A percentile compares a stretch with the other conserved stretches of the same genome.
Conservation (phyloP, 2,329 filamentous ascomycete genomes). For the Colletotrichum theobromicola region DNA sequence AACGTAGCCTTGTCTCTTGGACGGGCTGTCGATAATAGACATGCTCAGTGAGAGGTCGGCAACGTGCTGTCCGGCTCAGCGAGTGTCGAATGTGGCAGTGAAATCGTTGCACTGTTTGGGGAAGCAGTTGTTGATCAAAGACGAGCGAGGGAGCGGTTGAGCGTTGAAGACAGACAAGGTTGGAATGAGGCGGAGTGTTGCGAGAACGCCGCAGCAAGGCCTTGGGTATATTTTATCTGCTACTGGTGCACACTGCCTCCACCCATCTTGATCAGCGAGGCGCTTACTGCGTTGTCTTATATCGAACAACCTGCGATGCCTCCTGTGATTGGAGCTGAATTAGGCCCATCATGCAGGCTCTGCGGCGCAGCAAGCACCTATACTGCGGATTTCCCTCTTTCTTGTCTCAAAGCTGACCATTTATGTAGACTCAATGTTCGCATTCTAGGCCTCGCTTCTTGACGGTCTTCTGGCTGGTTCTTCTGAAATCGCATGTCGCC, state of each 20-base stretch:
- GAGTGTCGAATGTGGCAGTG: not conserved
- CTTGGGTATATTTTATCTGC: not conserved
- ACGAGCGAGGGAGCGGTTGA: not conserved
- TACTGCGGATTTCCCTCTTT: not conserved
- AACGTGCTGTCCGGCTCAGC: not conserved
- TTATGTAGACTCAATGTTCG: not conserved
- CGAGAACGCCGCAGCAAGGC: not conserved
- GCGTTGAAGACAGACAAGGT: not conserved
- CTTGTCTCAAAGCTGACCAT: fast-evolving
- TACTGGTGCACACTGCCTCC: not conserved
- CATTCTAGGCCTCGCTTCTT: not conserved
- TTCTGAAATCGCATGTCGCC: not conserved
- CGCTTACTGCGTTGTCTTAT: not conserved
- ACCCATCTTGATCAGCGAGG: not conserved
- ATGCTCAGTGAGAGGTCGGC: not conserved
- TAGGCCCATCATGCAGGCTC: fast-evolving
- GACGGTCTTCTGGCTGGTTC: fast-evolving
- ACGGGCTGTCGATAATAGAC: not conserved
- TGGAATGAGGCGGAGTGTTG: not conserved
- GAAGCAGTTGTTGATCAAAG: fast-evolving
- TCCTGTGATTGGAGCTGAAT: not conserved
- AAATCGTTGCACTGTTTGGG: not conserved
- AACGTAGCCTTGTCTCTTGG: not conserved
- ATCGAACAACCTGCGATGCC: not conserved
- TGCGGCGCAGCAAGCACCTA: not conserved